Evolutionary conservation across 306 rosid species (phyloP).

Genomic region (Prosopis cineraria): DNA sequence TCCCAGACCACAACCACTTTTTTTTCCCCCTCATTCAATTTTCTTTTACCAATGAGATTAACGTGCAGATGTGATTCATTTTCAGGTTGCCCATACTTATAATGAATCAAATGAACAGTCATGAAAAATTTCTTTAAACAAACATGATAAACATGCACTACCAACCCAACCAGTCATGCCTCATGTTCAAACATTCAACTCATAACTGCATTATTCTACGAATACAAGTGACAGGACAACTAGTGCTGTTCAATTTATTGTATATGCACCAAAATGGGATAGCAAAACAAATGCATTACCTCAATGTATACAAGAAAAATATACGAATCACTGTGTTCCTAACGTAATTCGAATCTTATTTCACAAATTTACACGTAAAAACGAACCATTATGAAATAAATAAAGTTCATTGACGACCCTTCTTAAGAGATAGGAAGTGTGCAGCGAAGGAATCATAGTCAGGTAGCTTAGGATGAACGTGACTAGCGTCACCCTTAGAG

Average conservation of each 20-base stretch:
- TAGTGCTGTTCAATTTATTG: neutral
- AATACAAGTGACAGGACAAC: neutral
- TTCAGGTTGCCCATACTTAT: too few species aligned
- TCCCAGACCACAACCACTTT: too few species aligned
- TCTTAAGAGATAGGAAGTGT: constrained; percentile 54
- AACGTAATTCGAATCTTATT: neutral
- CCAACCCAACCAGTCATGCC: neutral
- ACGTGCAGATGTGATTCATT: neutral
- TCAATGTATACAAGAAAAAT: constrained; percentile 2
- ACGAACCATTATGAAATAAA: neutral
- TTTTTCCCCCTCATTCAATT: too few species aligned
- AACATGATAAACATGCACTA: neutral
- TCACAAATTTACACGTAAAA: neutral
- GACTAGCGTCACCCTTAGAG: constrained; percentile 45
- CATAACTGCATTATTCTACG: constrained; percentile 11
- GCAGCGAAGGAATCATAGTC: constrained; percentile 58
- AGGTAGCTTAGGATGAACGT: constrained; percentile 77
- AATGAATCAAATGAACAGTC: too few species aligned
- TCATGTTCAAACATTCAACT: neutral
- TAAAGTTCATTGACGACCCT: constrained; percentile 38
- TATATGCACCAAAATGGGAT: neutral
- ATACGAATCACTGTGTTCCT: neutral
- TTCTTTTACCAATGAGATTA: neutral
- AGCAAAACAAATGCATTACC: neutral
- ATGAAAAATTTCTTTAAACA: too few species aligned